These are phyloP conservation scores for Dactylellina leptospora DNA, from an alignment of 2,329 filamentous ascomycete species.

Conservation along the genomic window DNA sequence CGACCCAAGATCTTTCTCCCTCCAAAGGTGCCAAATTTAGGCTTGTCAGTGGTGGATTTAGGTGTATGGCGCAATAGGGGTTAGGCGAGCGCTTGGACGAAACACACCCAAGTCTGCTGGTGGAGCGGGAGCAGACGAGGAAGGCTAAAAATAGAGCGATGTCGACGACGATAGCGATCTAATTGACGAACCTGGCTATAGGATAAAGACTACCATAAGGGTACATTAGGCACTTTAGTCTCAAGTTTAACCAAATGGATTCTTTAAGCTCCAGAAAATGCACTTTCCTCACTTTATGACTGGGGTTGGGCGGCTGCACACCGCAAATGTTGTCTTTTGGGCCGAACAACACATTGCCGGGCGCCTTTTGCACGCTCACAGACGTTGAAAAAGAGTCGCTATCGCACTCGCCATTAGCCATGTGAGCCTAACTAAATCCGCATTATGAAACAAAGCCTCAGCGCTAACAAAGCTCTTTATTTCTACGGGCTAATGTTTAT, in stretches of 20 bases:
- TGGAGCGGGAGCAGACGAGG: conserved; percentile 46
- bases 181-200: not conserved
- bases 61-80: conserved; percentile 47
- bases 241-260: not conserved
- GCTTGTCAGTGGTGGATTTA: conserved; percentile 15
- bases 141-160: conserved; percentile 32
- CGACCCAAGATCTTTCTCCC: conserved; percentile 25
- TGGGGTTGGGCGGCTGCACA: not conserved
- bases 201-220: not conserved
- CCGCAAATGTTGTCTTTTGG: conserved; percentile 26
- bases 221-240: conserved; percentile 2
- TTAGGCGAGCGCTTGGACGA: conserved; percentile 50
- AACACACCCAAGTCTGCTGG: conserved; percentile 44
- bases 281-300: not conserved
- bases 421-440: not conserved
- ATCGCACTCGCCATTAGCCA: too few relatives aligned
- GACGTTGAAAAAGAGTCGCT: conserved; percentile 1
- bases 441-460: conserved; percentile 34
- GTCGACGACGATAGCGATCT: conserved; percentile 14
- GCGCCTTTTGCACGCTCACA: not conserved
- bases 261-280: not conserved
- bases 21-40: conserved; percentile 34
- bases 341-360: conserved; percentile 23
- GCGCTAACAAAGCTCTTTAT: conserved; percentile 17
- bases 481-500: too few relatives aligned